Percentiles rank a stretch among this genome's conserved stretches.
phyloP scores from a whole-genome alignment of 2,329 filamentous ascomycete species.

The Boeremia exigua region DNA sequence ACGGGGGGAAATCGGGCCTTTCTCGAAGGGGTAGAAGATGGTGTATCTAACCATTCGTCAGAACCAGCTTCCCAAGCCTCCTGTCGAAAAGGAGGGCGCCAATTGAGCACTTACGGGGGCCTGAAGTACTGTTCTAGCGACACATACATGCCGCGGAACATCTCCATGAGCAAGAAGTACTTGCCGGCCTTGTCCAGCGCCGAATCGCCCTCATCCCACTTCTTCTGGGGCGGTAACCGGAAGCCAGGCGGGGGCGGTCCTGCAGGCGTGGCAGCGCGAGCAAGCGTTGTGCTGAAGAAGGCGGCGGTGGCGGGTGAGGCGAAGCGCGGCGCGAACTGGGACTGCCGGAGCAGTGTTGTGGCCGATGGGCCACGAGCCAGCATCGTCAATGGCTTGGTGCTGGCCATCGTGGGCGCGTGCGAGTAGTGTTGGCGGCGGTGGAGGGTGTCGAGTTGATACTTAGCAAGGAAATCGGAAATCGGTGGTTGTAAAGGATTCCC shows the following conservation, averaged over 20 bases:
- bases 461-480: too few relatives aligned
- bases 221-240: conserved; percentile 72
- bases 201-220: conserved; percentile 83
- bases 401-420: conserved; percentile 53
- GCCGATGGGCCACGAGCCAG: conserved; percentile 55
- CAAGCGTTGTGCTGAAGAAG: conserved; percentile 70
- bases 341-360: conserved; percentile 46
- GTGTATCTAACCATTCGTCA: conserved; percentile 73
- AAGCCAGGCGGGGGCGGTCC: conserved; percentile 83
- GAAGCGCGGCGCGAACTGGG: conserved; percentile 43
- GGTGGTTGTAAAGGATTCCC: conserved; percentile 21
- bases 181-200: conserved; percentile 84
- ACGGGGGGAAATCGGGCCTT: conserved; percentile 95
- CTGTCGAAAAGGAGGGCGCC: conserved; percentile 13
- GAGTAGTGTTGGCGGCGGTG: conserved; percentile 33
- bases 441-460: conserved; percentile 24
- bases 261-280: conserved; percentile 67
- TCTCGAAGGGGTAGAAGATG: conserved; percentile 98
- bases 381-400: conserved; percentile 55
- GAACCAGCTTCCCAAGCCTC: conserved; percentile 6
- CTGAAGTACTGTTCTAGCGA: conserved; percentile 97
- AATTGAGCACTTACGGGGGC: conserved; percentile 77
- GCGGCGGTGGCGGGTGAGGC: conserved; percentile 57
- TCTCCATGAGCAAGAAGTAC: conserved; percentile 95
- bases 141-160: conserved; percentile 97